Base-by-base conservation (phyloP, 805 yeast species). In the Cyberlindnera nakhonratchasimensis region DNA sequence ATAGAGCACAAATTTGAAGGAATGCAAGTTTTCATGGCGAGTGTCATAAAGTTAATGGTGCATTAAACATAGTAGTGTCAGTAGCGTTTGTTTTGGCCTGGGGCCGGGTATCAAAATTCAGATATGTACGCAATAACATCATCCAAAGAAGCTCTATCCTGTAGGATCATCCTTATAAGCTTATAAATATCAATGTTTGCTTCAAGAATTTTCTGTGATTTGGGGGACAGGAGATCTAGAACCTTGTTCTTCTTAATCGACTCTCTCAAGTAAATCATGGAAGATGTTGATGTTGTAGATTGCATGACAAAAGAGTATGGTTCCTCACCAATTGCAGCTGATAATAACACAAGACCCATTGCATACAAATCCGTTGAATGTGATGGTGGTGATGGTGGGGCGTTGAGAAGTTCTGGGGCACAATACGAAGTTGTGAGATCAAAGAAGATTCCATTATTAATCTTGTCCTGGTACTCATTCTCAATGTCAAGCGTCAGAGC, bases 351-450 rank as follows among this genome's bases (percentile, higher is more conserved):
- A 32, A 75, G 50, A 0, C 80, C 80, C 4, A 65, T 65, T 12
- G 79, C 68, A 49, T 63, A 75, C 9, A 70, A 46, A 43, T 75
- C 80, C 3, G 76, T 64, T n/a, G 46, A 54, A 53, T 45, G 63
- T 12, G 52, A 50, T 39, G 71, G 74, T 8, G 45, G 33, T 0
- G 39, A 17, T 17, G 48, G 51, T 11, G 55, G 55, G 32, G 58
- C 39, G 13, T 50, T 29, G 10, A 72, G 41, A 16, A 75, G 50
- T 42, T 71, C 76, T 2, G 80, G 80, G 1, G 79, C 72, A 9
- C 73, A 60, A 54, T 67, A 75, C 30, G 65, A 70, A 20, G 72
- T 57, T 1, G 79, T 60, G 3, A 51, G 8, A 18, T 53, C 57
- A 26, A 47, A 46, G 51, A 61, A 58, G 54, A 62, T 3, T 57